Conservation (phyloP, 1,139 yeast species). For the Kodamaea suecica region DNA sequence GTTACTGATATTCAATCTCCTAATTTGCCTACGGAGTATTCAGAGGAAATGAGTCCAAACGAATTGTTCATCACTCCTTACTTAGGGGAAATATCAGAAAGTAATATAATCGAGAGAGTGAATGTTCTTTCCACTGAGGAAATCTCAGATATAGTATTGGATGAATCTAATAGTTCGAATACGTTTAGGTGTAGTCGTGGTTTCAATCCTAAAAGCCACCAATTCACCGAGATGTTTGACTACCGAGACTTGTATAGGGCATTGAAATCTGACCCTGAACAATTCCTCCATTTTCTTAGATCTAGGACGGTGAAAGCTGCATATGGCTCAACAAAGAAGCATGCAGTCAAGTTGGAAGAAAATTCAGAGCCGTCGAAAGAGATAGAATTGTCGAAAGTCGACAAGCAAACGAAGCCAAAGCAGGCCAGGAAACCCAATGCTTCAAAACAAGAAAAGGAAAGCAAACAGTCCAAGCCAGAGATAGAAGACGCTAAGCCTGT, state of each 20-base stretch:
- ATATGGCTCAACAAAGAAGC: constrained; percentile 10
- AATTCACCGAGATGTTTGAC: constrained; percentile 34
- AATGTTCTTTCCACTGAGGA: constrained; percentile 22
- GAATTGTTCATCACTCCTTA: constrained; percentile 46
- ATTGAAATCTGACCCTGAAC: constrained; percentile 23
- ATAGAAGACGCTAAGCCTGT: no score
- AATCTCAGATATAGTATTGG: constrained; percentile 21
- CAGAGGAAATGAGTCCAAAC: constrained; percentile 16
- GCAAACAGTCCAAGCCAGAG: no score
- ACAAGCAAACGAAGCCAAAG: constrained; percentile 1
- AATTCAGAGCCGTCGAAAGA: no score
- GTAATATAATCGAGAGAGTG: constrained; percentile 30
- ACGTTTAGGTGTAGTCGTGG: constrained; percentile 24
- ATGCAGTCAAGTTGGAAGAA: neutral
- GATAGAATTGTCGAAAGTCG: no score
- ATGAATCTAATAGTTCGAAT: constrained; percentile 25
- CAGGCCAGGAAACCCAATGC: neutral
- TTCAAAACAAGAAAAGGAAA: no score
- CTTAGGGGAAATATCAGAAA: constrained; percentile 28
- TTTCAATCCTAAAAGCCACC: constrained; percentile 30
- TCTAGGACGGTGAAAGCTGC: constrained; percentile 25
- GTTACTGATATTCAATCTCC: constrained; percentile 21
- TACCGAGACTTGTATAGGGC: constrained; percentile 26
- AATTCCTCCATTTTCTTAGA: constrained; percentile 22
- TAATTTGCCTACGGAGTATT: constrained; percentile 14